Base-by-base conservation (phyloP, 371 early-diverging fungal genomes). In the Mortierella sp. region DNA sequence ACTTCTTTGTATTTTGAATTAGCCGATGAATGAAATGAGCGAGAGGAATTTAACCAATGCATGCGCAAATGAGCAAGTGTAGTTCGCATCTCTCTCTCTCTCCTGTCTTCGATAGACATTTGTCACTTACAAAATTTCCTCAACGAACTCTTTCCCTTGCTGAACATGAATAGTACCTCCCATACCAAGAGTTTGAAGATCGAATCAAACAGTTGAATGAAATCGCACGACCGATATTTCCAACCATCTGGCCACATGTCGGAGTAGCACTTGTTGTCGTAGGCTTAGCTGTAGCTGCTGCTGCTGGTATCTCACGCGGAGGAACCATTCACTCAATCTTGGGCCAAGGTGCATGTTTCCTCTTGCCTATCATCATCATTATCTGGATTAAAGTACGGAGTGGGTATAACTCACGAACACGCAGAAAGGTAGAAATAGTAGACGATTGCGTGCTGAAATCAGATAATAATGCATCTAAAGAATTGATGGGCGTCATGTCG, bases 341-440 rank as follows among this genome's bases (percentile, higher is more conserved):
- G 40, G 72, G 72, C 2, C 78, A 78, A 45, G 69, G 66, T n/a
- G 65, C 69, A 3, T 78, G 73, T 35, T 78, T 78, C 42, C 37
- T 78, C n/a, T 15, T 78, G 22, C 78, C 73, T 1, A 31, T 78
- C 31, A 45, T 68, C 17, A 49, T 57, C 23, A 57, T 78, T 13
- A 55, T 78, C 4, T 78, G 72, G 78, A 45, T 68, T 42, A 68
- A 66, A 22, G 22, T 72, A 15, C 61, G 78, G 3, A 56, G 66
- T 17, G 78, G 68, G 28, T 9, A 47, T 12, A 53, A 54, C 1
- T 54, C 53, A 13, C 53, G 61, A 29, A 40, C 68, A 6, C 40
- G 75, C 9, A 68, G n/a, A 43, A 63, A 45, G 61, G 68, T 61
- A 59, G 35, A 17, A 23, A 28, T 6, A 28, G 10, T 13, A 58